phyloP scores from a whole-genome alignment of 2,329 filamentous ascomycete genomes.

The Colletotrichum horii region DNA sequence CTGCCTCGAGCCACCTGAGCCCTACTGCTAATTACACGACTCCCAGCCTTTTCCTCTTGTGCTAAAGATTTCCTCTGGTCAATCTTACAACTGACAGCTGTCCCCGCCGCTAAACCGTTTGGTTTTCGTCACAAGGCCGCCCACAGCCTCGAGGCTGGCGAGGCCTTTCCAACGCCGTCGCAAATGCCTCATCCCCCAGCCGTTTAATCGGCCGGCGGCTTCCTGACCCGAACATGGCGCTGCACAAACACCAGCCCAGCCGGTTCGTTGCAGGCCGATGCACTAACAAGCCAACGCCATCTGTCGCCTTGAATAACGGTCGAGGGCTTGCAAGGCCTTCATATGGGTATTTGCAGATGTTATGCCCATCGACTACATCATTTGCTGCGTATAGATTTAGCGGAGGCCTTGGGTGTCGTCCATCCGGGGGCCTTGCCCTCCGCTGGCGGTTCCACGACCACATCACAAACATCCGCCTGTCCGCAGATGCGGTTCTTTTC shows the following conservation, averaged over 20 bases:
- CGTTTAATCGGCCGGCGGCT: not conserved
- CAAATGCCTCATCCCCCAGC: not conserved
- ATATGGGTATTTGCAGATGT: not conserved
- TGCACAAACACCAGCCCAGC: not conserved
- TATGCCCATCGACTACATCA: not conserved
- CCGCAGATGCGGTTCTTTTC: not conserved
- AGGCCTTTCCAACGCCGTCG: not conserved
- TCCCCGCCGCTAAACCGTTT: not conserved
- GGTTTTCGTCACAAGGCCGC: not conserved
- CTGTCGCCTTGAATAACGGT: not conserved
- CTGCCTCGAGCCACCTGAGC: conserved; percentile 6
- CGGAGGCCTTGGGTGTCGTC: not conserved
- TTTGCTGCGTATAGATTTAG: not conserved
- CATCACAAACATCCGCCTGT: not conserved
- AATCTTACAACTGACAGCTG: not conserved
- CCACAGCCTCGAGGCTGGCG: not conserved
- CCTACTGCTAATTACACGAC: conserved; percentile 9
- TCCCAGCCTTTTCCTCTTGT: not conserved
- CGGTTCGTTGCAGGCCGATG: not conserved
- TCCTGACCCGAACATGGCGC: not conserved
- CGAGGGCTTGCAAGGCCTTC: not conserved
- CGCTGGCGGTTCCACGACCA: not conserved
- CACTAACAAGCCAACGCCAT: not conserved
- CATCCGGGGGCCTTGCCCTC: not conserved
- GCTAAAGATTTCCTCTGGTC: not conserved